Conservation (phyloP, 148 eudicot species). For the Beta vulgaris region DNA sequence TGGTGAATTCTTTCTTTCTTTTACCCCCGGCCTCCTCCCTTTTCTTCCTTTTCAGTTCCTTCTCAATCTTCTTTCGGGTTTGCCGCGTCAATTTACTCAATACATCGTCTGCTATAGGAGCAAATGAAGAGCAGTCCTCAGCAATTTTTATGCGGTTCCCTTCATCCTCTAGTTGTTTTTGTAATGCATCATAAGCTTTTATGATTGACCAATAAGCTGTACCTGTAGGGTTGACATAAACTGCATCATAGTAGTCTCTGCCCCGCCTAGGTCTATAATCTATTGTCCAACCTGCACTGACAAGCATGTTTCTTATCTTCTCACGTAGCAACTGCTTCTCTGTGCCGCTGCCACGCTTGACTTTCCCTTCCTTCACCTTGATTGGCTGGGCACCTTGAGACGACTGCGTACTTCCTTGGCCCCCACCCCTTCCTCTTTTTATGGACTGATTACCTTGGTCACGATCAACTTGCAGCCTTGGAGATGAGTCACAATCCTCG, state of each 20-base stretch:
- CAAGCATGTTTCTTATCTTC: conserved; percentile 71
- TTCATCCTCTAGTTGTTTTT: conserved; percentile 76
- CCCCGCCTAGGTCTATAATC: conserved; percentile 96
- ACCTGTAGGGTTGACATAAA: conserved; percentile 82
- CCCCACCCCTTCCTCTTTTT: conserved; percentile 47
- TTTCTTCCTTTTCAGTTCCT: conserved; percentile 75
- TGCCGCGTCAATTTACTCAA: conserved; percentile 80
- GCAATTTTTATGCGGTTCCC: conserved; percentile 31
- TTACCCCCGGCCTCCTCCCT: conserved; percentile 40
- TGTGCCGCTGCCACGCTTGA: conserved; percentile 80
- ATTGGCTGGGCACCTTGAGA: conserved; percentile 42
- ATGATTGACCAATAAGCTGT: conserved; percentile 96
- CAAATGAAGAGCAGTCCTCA: conserved; percentile 44
- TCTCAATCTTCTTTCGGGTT: conserved; percentile 77
- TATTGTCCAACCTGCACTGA: conserved; percentile 90
- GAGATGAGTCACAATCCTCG: conserved; percentile 49
- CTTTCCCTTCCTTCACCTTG: conserved; percentile 55
- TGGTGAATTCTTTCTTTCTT: conserved; percentile 33
- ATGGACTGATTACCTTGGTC: conserved; percentile 34
- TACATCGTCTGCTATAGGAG: conserved; percentile 64
- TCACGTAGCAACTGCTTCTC: conserved; percentile 92
- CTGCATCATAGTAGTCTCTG: conserved; percentile 92
- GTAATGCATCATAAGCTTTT: conserved; percentile 95
- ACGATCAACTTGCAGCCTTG: conserved; percentile 37
- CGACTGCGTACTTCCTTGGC: conserved; percentile 36